phyloP scores from a whole-genome alignment of 2,329 filamentous ascomycete genomes.

The Onygenales sp. region DNA sequence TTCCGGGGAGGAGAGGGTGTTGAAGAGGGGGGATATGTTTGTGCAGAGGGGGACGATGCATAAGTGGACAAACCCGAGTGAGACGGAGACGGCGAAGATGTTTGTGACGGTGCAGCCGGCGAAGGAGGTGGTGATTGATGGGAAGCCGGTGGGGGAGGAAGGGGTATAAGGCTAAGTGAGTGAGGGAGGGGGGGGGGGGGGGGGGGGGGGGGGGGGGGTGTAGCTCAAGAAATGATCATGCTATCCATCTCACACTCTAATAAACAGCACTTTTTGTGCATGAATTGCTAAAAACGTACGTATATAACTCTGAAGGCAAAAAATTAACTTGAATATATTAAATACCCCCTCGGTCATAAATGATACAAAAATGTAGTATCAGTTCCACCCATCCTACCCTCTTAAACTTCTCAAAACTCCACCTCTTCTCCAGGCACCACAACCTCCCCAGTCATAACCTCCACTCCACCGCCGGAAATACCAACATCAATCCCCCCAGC shows the following conservation, averaged over 20 bases:
- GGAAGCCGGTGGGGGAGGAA: slow-evolving; percentile 3
- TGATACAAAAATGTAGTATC: too few relatives aligned
- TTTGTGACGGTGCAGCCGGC: slow-evolving; percentile 15
- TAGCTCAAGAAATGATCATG: too few relatives aligned
- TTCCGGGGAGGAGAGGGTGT: slow-evolving; percentile 21
- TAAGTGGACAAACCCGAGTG: slow-evolving; percentile 35
- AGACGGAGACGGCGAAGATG: slow-evolving; percentile 34
- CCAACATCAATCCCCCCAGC: slow-evolving; percentile 3
- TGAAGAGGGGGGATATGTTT: slow-evolving; percentile 26
- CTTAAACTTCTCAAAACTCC: not conserved
- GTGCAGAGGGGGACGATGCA: slow-evolving; percentile 24
- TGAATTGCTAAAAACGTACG: too few relatives aligned
- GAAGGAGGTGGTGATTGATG: not conserved
- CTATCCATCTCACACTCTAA: too few relatives aligned
- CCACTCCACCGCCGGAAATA: slow-evolving; percentile 2
- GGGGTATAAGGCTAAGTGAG: too few relatives aligned
- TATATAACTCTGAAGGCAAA: too few relatives aligned
- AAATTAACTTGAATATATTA: too few relatives aligned
- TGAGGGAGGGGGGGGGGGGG: too few relatives aligned
- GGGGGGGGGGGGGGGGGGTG: too few relatives aligned
- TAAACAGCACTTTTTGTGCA: too few relatives aligned
- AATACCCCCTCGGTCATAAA: too few relatives aligned
- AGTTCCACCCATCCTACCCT: not conserved
- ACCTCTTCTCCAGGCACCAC: not conserved
- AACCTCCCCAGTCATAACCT: slow-evolving; percentile 4